A percentile compares a stretch with the other conserved stretches of the same genome.
Evolutionary conservation across 1,284 basidiomycete species (phyloP).

Genomic region (Leccinum subrobustum): DNA sequence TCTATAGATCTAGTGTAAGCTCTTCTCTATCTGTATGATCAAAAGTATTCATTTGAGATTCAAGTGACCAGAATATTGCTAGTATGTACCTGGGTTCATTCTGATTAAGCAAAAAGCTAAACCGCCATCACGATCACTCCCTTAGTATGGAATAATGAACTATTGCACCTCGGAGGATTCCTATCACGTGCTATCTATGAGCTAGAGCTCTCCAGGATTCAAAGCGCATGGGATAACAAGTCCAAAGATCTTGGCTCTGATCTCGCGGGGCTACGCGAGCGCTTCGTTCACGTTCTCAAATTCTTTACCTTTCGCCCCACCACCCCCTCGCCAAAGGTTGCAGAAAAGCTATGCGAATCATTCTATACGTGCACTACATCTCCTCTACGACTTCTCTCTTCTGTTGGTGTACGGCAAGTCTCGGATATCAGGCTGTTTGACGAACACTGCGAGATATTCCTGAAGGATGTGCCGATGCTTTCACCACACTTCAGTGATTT

Average conservation of each 20-base stretch:
- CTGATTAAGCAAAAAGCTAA: not conserved
- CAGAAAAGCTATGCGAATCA: constrained; percentile 65
- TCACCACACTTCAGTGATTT: constrained; percentile 58
- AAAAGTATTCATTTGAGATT: not conserved
- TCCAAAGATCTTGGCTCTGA: too few relatives aligned
- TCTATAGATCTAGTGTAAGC: constrained; percentile 83
- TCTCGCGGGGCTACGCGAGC: too few relatives aligned
- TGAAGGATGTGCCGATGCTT: constrained; percentile 77
- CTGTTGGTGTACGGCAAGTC: constrained; percentile 68
- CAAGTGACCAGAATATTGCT: constrained; percentile 69
- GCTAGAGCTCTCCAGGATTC: constrained; percentile 65
- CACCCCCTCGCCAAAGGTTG: constrained; percentile 82
- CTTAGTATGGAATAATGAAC: constrained; percentile 79
- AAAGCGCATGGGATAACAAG: constrained; percentile 41
- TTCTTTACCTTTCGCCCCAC: constrained; percentile 41
- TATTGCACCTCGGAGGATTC: constrained; percentile 80
- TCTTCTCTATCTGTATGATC: not conserved
- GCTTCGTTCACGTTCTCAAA: too few relatives aligned
- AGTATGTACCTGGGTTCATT: constrained; percentile 38
- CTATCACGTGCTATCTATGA: constrained; percentile 85
- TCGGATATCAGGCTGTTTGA: constrained; percentile 77
- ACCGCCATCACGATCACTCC: not conserved
- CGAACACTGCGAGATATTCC: constrained; percentile 65
- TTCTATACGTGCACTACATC: constrained; percentile 69
- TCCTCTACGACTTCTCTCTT: constrained; percentile 76